Percentiles rank a stretch among this genome's conserved stretches.
phyloP scores from a whole-genome alignment of 495 filamentous ascomycete species.

The Xylaria sp. region DNA sequence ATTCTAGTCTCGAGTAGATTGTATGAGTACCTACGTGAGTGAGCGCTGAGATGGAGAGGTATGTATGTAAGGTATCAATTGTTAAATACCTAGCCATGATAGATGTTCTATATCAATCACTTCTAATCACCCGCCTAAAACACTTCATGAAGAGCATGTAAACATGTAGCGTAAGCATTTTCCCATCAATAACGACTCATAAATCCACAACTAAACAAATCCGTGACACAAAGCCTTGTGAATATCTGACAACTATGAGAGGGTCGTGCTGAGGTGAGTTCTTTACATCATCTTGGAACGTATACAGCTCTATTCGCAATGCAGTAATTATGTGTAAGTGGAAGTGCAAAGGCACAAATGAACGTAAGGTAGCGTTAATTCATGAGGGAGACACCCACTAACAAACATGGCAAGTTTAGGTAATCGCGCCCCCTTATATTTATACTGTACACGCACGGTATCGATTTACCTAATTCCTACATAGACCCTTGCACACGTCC shows the following conservation, averaged over 20 bases:
- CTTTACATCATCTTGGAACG: background rate
- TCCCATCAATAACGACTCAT: background rate
- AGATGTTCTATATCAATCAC: too few species aligned
- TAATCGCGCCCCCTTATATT: background rate
- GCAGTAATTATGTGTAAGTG: too few species aligned
- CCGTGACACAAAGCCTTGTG: background rate
- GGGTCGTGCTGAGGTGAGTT: background rate
- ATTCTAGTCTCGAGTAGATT: background rate
- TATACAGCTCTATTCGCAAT: background rate
- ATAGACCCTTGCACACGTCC: background rate
- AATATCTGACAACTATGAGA: background rate
- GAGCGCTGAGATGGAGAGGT: background rate
- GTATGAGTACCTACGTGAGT: too few species aligned
- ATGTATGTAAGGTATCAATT: background rate
- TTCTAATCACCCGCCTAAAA: too few species aligned
- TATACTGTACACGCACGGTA: background rate
- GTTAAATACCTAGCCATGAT: too few species aligned
- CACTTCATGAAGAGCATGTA: too few species aligned
- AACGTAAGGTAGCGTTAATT: background rate
- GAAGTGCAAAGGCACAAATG: background rate
- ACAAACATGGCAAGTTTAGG: too few species aligned
- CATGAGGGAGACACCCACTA: background rate
- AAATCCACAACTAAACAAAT: background rate
- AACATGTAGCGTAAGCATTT: background rate
- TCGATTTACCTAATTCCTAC: constrained; percentile 2